A percentile compares a stretch with the other conserved stretches of the same genome.
Conservation (phyloP, 306 rosid species). For the Styphnolobium japonicum region DNA sequence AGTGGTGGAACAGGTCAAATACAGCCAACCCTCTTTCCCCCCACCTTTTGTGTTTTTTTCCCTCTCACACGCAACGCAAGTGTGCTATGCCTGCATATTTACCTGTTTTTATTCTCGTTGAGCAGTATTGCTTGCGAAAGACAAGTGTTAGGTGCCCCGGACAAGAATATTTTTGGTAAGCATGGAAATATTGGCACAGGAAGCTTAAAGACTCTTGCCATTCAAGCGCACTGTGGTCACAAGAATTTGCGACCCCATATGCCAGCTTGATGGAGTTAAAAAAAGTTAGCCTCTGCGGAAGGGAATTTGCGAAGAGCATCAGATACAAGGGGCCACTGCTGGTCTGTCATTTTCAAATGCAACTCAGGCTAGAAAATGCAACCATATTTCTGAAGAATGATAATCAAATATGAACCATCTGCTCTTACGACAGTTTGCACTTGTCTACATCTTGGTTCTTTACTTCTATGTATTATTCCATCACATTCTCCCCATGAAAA, state of each 20-base stretch:
- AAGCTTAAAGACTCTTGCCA: constrained; percentile 13
- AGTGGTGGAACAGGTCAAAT: constrained; percentile 16
- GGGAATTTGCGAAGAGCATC: not conserved
- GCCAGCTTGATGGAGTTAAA: not conserved
- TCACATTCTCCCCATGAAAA: not conserved
- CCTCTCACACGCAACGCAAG: not conserved
- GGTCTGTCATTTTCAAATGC: not conserved
- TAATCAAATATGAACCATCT: not conserved
- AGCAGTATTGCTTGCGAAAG: constrained; percentile 22
- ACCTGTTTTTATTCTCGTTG: not conserved
- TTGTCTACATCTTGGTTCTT: not conserved
- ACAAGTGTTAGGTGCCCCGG: not conserved
- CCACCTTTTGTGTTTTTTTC: not conserved
- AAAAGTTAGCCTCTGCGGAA: not conserved
- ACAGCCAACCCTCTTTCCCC: too few relatives aligned
- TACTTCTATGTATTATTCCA: not conserved
- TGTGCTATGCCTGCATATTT: not conserved
- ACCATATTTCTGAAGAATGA: not conserved
- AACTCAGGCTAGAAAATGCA: not conserved
- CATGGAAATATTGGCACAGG: not conserved
- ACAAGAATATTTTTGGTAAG: not conserved
- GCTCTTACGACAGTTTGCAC: not conserved
- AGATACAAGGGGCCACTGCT: not conserved
- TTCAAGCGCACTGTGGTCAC: not conserved
- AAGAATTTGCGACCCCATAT: not conserved